Conservation (phyloP, 306 rosid genomes). For the Lithocarpus polystachyus region DNA sequence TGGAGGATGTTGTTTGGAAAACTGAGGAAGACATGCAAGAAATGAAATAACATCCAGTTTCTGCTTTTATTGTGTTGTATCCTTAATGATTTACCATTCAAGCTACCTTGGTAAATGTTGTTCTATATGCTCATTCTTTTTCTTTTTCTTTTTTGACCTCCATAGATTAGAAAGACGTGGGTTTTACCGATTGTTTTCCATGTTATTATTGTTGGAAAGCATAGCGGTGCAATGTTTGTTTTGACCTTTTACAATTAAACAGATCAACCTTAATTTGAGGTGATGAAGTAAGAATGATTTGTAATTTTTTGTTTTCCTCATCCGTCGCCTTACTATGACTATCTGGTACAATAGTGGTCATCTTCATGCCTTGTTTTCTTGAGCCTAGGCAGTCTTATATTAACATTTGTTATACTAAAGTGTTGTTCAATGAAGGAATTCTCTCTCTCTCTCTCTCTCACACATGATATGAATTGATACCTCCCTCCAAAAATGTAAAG, state of each 20-base stretch:
- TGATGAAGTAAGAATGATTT: constrained; percentile 19
- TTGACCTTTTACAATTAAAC: constrained; percentile 4
- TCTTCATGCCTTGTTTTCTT: too few relatives aligned
- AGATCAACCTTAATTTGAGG: constrained; percentile 13
- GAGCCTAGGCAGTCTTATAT: too few relatives aligned
- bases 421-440: too few relatives aligned
- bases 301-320: background rate
- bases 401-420: too few relatives aligned
- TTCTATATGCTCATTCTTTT: constrained; percentile 15
- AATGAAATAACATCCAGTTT: constrained; percentile 35
- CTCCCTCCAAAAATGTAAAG: too few relatives aligned
- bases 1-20: constrained; percentile 95
- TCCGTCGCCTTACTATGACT: too few relatives aligned
- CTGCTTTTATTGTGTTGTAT: constrained; percentile 18
- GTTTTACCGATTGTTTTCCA: constrained; percentile 27
- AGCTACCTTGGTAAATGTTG: constrained; percentile 4
- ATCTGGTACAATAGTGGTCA: too few relatives aligned
- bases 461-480: too few relatives aligned
- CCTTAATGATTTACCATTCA: background rate
- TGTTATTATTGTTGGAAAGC: constrained; percentile 41
- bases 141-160: constrained; percentile 18
- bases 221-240: constrained; percentile 1
- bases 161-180: constrained; percentile 28
- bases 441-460: too few relatives aligned
- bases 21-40: constrained; percentile 77